Evolutionary conservation across 2,329 filamentous ascomycete species (phyloP).

Genomic region (Alternaria viburni): DNA sequence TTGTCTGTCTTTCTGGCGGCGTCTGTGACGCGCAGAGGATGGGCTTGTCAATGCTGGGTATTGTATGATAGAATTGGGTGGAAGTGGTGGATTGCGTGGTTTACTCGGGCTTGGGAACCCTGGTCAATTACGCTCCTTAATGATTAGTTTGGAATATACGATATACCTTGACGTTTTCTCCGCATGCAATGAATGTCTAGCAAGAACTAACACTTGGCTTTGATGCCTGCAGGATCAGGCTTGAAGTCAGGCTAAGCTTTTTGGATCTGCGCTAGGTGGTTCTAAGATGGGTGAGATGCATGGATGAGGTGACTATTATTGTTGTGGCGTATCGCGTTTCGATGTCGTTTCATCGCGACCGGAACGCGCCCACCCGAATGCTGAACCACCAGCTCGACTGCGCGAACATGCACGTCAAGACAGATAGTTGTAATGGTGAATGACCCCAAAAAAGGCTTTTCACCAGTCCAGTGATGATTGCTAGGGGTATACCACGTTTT

Average conservation of each 20-base stretch:
- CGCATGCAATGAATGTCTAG: neutral
- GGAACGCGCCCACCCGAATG: neutral
- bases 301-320: neutral
- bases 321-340: neutral
- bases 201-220: neutral
- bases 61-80: neutral
- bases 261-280: neutral
- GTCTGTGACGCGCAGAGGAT: slow-evolving; percentile 15
- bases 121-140: slow-evolving; percentile 28
- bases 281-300: neutral
- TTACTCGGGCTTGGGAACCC: slow-evolving; percentile 27
- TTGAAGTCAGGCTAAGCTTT: slow-evolving; percentile 9
- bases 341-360: neutral
- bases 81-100: slow-evolving; percentile 16
- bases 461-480: no score
- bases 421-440: neutral
- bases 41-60: neutral
- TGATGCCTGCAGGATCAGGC: neutral
- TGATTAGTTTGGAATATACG: slow-evolving; percentile 7
- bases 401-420: no score
- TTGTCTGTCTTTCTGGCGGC: neutral
- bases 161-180: neutral
- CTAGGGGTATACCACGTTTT: no score
- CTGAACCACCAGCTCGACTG: neutral
- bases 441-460: no score